Base-by-base conservation (phyloP, 2,329 filamentous ascomycete species). In the Madurella fahalii region DNA sequence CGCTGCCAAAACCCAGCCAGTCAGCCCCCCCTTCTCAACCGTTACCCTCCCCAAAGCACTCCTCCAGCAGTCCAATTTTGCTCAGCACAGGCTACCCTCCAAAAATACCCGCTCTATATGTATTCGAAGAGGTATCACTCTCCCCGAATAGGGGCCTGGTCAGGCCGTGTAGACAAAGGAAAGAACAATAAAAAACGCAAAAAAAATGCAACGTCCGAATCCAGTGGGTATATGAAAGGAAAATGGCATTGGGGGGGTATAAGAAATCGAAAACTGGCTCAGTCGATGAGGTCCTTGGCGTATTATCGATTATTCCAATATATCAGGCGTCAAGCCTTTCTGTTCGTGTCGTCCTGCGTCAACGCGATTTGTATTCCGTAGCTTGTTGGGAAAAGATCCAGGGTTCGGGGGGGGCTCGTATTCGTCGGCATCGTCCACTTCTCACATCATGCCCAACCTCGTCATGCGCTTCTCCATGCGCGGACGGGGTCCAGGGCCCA, bases 391-490 rank as follows among this genome's bases (percentile, higher is more conserved):
- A 30, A 50, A 30, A 50, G 13, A 47, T 25, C 25, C 25, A 25
- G 25, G 7, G 7, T n/a, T n/a, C n/a, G 25, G 25, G 4, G 25
- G 25, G 25, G 7, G 25, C 25, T 25, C 25, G 25, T 25, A 7
- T 7, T 25, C 25, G 25, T 25, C 25, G 7, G 7, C 7, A 7
- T 25, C 44, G 31, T 48, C 40, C 16, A 16, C 18, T 37, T 5
- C 25, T 72, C 65, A 76, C 72, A 83, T 80, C 76, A 81, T 82
- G 55, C 81, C 80, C 50, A 84, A 66, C 58, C 81, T 74, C 56
- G 81, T 84, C 74, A 80, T 82, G 60, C 81, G 76, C 73, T 83
- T 84, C 71, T 83, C 81, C 80, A 84, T 81, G 59, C 71, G 73
- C 47, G 78, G 75, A 63, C 72, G 72, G 9, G 65, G 64, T 53